Percentiles rank a stretch among this genome's conserved stretches.
Conservation (phyloP, 2,329 filamentous ascomycete genomes). For the Penicillium brevicompactum region DNA sequence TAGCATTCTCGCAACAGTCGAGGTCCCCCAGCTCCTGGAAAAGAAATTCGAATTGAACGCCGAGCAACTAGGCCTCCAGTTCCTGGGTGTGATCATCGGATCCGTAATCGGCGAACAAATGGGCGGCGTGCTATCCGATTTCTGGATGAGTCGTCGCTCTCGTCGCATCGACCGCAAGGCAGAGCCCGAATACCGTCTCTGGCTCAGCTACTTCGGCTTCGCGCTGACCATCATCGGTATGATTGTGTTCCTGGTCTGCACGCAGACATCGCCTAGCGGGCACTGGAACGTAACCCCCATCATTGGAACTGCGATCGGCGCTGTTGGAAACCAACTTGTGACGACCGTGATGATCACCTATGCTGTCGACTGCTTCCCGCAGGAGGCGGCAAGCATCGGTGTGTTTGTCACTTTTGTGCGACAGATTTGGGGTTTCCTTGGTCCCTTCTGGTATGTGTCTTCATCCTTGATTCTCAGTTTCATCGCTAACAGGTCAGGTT, state of each 20-base stretch:
- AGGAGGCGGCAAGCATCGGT: constrained; percentile 60
- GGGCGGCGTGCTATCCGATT: constrained; percentile 58
- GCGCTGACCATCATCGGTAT: constrained; percentile 56
- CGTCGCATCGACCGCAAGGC: constrained; percentile 40
- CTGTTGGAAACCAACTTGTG: constrained; percentile 63
- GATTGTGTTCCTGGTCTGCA: constrained; percentile 60
- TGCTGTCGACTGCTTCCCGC: constrained; percentile 60
- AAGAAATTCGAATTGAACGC: constrained; percentile 60
- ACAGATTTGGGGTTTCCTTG: constrained; percentile 41
- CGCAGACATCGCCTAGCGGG: constrained; percentile 46
- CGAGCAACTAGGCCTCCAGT: constrained; percentile 63
- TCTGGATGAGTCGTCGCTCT: constrained; percentile 56
- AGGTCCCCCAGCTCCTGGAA: constrained; percentile 61
- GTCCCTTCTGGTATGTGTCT: constrained; percentile 40
- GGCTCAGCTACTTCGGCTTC: constrained; percentile 60
- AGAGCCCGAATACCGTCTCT: constrained; percentile 58
- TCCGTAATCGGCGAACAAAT: constrained; percentile 63
- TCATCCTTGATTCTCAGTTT: background rate
- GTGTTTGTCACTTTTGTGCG: constrained; percentile 64
- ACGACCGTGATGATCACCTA: constrained; percentile 65
- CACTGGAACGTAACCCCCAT: constrained; percentile 61
- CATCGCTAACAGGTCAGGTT: constrained; percentile 32
- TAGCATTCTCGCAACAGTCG: constrained; percentile 58
- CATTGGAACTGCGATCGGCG: constrained; percentile 56
- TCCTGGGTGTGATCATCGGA: constrained; percentile 61